Evolutionary conservation across 495 filamentous ascomycete species (phyloP), one percentile per base, ranked within the genome.

Genomic region (Neurospora africana): DNA sequence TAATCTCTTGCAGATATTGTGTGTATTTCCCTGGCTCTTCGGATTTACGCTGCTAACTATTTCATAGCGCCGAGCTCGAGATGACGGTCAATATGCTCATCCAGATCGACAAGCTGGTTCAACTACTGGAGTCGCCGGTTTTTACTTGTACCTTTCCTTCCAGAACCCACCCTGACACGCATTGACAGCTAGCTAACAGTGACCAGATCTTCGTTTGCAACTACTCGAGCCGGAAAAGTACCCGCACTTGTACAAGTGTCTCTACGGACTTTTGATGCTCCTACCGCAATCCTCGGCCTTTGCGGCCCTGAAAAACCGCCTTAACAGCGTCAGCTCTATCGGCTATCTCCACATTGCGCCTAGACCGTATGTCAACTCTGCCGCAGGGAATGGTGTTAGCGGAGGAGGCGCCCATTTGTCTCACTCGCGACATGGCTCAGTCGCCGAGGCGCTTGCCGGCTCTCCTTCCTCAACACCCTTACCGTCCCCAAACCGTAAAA

Each of bases 71-170:
- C 69, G 96, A 99, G 74, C 87, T 99, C 35, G 96, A 99, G 82
- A 98, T 98, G 92, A 98, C 95, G 0, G 95, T 99, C 74, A 97
- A 95, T 74, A 95, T 98, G 83, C 89, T 99, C 70, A 98, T 99
- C 69, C 96, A 99, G 80, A 97, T 99, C 78, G 96, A 99, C 81
- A 99, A 99, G 80, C 87, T 99, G 44, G 96, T 99, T 17, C 96
- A 99, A 82, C 89, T 99, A 4, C 87, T 99, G 8, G 96, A 99
- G 79, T 98, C 94, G 0, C 95, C 96, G 3, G 96, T 99, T 4
- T 99, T 98, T 78, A 99, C 96, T 47, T 98, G 93, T 95, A 79
- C 74, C 86, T n/a, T 74, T 75, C 21, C 23, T 43, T 69, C 40
- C 43, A 21, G 41, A 23, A 11, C 30, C 40, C 58, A 19, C 47